A percentile compares a stretch with the other conserved stretches of the same genome.
phyloP scores from a whole-genome alignment of 345 rosid genomes.

The Bruguiera parviflora region DNA sequence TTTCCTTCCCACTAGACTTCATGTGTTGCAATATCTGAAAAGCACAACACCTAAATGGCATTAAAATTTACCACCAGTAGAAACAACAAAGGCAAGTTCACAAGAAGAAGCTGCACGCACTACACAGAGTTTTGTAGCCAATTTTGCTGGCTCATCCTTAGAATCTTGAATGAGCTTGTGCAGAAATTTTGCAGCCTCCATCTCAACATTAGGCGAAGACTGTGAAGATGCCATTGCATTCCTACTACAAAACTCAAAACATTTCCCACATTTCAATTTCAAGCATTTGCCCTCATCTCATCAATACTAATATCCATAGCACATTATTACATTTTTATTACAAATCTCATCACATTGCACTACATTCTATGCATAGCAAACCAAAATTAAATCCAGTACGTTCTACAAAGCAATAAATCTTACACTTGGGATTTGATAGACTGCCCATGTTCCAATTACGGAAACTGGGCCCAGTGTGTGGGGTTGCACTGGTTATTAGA shows the following conservation, averaged over 20 bases:
- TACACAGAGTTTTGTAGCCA: constrained; percentile 93
- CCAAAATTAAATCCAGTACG: no score
- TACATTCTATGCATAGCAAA: no score
- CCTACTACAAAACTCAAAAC: constrained; percentile 17
- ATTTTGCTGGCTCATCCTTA: constrained; percentile 86
- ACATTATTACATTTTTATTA: neutral
- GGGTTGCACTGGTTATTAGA: no score
- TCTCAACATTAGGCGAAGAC: constrained; percentile 81
- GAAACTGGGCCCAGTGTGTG: no score
- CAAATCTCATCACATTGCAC: no score
- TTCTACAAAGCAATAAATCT: no score
- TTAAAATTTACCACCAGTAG: neutral
- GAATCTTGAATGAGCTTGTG: constrained; percentile 98
- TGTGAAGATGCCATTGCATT: constrained; percentile 49
- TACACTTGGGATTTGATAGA: no score
- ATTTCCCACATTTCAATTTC: neutral
- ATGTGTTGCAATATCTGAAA: constrained; percentile 91
- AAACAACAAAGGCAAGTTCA: constrained; percentile 6
- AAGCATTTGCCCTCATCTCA: neutral
- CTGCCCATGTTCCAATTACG: no score
- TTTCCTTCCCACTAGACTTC: constrained; percentile 96
- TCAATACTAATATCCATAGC: neutral
- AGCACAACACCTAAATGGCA: neutral
- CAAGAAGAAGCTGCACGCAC: constrained; percentile 35
- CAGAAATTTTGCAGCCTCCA: constrained; percentile 98